A percentile compares a stretch with the other conserved stretches of the same genome.
These are phyloP conservation scores for Pseudopyrenochaeta lycopersici DNA, from an alignment of 2,329 filamentous ascomycete species.

Conservation along the genomic window DNA sequence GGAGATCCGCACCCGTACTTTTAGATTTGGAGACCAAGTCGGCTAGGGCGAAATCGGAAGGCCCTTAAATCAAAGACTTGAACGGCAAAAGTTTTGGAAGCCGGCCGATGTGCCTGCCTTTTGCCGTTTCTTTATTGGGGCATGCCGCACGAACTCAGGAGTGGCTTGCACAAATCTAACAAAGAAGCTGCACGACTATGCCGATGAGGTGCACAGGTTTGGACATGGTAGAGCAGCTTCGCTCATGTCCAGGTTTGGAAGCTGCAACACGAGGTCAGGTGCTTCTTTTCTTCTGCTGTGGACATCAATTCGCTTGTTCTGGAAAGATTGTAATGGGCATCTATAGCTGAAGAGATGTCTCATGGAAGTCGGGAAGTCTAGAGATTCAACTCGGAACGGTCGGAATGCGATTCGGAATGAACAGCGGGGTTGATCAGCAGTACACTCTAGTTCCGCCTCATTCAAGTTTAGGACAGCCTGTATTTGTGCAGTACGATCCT, in stretches of 20 bases:
- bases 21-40: neutral
- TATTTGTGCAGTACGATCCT: neutral
- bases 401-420: neutral
- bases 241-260: too few relatives aligned
- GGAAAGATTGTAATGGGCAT: too few relatives aligned
- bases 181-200: slow-evolving; percentile 45
- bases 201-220: too few relatives aligned
- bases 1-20: neutral
- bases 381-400: neutral
- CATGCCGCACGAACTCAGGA: slow-evolving; percentile 28
- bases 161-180: slow-evolving; percentile 40
- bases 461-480: neutral
- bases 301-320: too few relatives aligned
- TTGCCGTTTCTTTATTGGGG: slow-evolving; percentile 26
- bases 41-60: neutral
- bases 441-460: neutral
- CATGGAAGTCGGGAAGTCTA: neutral
- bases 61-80: neutral
- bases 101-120: slow-evolving; percentile 11
- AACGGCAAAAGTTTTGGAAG: neutral
- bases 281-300: too few relatives aligned
- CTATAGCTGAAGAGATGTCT: too few relatives aligned
- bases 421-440: neutral
- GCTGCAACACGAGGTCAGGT: too few relatives aligned
- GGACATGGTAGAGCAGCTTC: too few relatives aligned